Base-by-base conservation (phyloP, 2,329 filamentous ascomycete genomes). In the Elsinoe ampelina region DNA sequence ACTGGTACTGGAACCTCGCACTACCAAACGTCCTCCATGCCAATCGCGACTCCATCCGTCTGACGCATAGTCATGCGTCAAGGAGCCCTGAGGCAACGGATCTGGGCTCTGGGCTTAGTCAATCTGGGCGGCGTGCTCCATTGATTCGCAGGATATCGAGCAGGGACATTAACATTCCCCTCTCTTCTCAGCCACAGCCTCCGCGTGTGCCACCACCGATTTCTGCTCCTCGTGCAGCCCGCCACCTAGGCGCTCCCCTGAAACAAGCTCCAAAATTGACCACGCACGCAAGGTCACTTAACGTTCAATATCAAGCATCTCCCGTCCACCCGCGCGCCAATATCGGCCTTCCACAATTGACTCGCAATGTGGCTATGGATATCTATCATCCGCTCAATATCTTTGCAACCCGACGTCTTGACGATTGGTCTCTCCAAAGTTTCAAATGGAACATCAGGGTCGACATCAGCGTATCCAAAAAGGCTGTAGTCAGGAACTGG, bases 391-490 rank as follows among this genome's bases (percentile, higher is more conserved):
- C 68, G 3, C 59, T 64, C 17, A 58, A 67, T 57, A 71, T 74
- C 42, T 68, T 72, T 39, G 67, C 62, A 2, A 43, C 50, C 12
- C 60, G 64, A 5, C 57, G 61, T 1, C 41, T 65, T 8, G 57
- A 55, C 3, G 48, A 57, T 12, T 66, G 67, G 58, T 61, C 68
- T 55, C 61, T 65, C 8, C 67, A 72, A 62, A 68, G 67, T 34
- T 68, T 82, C 15, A 78, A 78, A 72, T 79, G 75, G 74, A 66
- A 67, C 13, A 71, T 77, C 5, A 63, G 71, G 57, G 54, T 61
- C n/a, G 60, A 66, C 57, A 60, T 67, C 54, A 59, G 63, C 59
- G 55, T 66, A 63, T 55, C 60, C 2, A 65, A 66, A 19, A 77
- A 75, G 57, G 68, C 69, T 6, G 72, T 75, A 19, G 70, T 81